Evolutionary conservation across 495 filamentous ascomycete species (phyloP), one percentile per base, ranked within the genome.

Genomic region (Podospora conica): DNA sequence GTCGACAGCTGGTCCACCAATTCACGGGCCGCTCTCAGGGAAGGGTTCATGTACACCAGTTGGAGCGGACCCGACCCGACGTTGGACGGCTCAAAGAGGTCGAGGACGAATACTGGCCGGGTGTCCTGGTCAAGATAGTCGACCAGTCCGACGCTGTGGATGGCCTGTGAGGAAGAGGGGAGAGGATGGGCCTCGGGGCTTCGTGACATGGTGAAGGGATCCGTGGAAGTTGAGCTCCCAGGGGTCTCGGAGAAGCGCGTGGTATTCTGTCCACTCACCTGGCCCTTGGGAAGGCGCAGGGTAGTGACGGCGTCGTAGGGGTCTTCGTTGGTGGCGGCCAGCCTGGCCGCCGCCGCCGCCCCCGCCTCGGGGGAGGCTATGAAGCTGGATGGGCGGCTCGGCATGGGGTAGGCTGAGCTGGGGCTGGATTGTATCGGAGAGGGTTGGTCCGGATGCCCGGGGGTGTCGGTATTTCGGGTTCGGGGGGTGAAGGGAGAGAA

Each of bases 91-190:
- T 87, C 84, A 29, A 73, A 78, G 9, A 89, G 75, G 65, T 91
- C 88, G 18, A 90, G 75, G 61, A 91, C 81, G 68, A 91, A 90
- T 8, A 86, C 88, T 22, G 87, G 88, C 24, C 88, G 76, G 28
- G 86, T 82, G 68, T 91, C 88, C 60, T 86, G 83, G 58, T 91
- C 88, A 57, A 91, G 71, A 24, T 90, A 74, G 75, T 91, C 89
- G 22, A 85, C 68, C 9, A 89, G 76, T 10, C 86, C 87, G 64
- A 91, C 78, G 55, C 79, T 80, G 23, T 78, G 79, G 9, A 91
- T 77, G 22, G 84, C 70, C 55, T 84, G 79, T 25, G 83, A 63
- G 24, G 73, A 67, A 10, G 82, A 76, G 3, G 74, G 63, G 53
- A 70, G 74, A 3, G 78, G 72, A 53, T 75, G 74, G 15, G 70